A percentile compares a stretch with the other conserved stretches of the same genome.
Evolutionary conservation across 2,329 filamentous ascomycete genomes (phyloP).

Genomic region (Chrysoporthe cubensis): DNA sequence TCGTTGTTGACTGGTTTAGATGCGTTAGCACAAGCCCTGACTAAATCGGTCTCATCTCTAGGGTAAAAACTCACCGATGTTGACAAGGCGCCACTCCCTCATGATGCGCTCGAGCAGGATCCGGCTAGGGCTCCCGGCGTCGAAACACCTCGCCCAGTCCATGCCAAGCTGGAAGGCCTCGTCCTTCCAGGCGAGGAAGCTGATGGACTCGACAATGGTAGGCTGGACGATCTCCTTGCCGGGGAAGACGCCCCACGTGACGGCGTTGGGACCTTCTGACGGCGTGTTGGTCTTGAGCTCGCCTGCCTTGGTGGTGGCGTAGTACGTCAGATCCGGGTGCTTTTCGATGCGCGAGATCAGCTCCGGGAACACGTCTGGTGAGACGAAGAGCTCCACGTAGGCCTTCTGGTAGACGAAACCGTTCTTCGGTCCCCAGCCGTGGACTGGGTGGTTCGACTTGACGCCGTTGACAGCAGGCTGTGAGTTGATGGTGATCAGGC

Average conservation of each 20-base stretch:
- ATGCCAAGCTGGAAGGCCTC: slow-evolving; percentile 91
- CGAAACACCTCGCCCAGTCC: slow-evolving; percentile 93
- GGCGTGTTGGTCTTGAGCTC: slow-evolving; percentile 83
- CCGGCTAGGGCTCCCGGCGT: slow-evolving; percentile 74
- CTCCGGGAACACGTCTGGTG: slow-evolving; percentile 76
- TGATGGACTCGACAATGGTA: slow-evolving; percentile 98
- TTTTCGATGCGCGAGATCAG: slow-evolving; percentile 77
- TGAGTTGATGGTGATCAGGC: slow-evolving; percentile 94
- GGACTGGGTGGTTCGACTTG: slow-evolving; percentile 82
- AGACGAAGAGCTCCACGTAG: slow-evolving; percentile 89
- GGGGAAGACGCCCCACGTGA: slow-evolving; percentile 98
- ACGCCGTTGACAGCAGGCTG: slow-evolving; percentile 92
- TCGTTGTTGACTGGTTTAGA: slow-evolving; percentile 84
- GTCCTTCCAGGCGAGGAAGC: slow-evolving; percentile 98
- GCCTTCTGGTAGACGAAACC: slow-evolving; percentile 99
- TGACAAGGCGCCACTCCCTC: slow-evolving; percentile 90
- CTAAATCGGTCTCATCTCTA: background rate
- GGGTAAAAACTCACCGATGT: slow-evolving; percentile 72
- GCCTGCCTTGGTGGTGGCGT: slow-evolving; percentile 85
- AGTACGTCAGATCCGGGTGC: slow-evolving; percentile 86
- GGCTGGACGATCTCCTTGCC: slow-evolving; percentile 99
- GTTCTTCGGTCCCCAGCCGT: slow-evolving; percentile 93
- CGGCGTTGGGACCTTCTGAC: slow-evolving; percentile 89
- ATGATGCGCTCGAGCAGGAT: slow-evolving; percentile 81
- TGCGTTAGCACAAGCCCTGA: background rate